phyloP scores from a whole-genome alignment of 129 eudicot species.

The Lactuca saligna region DNA sequence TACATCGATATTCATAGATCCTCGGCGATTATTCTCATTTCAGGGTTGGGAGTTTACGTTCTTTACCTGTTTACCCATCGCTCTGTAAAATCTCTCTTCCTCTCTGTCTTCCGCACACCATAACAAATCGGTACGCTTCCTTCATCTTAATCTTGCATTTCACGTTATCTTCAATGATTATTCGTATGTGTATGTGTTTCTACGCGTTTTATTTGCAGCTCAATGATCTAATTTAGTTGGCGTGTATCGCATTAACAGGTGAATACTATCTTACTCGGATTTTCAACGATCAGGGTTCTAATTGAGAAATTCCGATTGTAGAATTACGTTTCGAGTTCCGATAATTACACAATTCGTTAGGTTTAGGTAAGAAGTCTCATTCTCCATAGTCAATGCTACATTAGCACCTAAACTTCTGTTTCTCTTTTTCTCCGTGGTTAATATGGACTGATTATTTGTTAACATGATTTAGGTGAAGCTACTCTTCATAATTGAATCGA shows the following conservation, averaged over 20 bases:
- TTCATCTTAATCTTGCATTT: background rate
- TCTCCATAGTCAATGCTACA: background rate
- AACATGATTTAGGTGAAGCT: conserved; percentile 13
- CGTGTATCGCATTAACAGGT: conserved; percentile 14
- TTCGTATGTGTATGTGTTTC: background rate
- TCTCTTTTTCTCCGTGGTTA: background rate
- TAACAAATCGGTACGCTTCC: conserved; percentile 17
- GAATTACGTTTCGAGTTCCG: conserved; percentile 13
- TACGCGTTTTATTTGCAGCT: conserved; percentile 12
- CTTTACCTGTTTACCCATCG: conserved; percentile 2
- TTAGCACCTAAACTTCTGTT: background rate
- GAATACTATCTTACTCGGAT: background rate
- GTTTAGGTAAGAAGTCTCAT: background rate
- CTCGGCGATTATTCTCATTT: conserved; percentile 22
- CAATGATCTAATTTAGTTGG: conserved; percentile 15
- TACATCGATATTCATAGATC: conserved; percentile 12
- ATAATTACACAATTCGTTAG: background rate
- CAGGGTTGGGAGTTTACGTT: conserved; percentile 5
- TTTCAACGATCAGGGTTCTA: conserved; percentile 20
- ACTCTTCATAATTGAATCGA: conserved; percentile 10
- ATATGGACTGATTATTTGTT: conserved; percentile 6
- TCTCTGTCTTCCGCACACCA: background rate
- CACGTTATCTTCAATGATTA: background rate
- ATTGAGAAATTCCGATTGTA: conserved; percentile 13
- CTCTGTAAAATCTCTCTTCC: conserved; percentile 5